Percentiles rank a stretch among this genome's conserved stretches.
These are phyloP conservation scores for Botryotinia convoluta DNA, from an alignment of 2,329 filamentous ascomycete genomes.

Conservation along the genomic window DNA sequence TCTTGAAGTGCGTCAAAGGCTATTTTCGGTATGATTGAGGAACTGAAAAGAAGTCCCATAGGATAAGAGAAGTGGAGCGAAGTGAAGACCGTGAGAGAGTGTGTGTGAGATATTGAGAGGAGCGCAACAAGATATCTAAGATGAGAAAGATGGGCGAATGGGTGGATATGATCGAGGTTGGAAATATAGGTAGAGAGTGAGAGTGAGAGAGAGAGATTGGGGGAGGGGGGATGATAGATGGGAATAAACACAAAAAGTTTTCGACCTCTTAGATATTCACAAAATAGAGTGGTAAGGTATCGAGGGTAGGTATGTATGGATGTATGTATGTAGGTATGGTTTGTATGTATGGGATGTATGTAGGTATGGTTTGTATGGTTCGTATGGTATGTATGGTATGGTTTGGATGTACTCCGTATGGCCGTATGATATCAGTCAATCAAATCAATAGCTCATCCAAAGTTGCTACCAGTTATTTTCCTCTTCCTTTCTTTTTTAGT, in stretches of 20 bases:
- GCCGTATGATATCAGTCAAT: neutral
- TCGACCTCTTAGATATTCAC: neutral
- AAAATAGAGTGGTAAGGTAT: neutral
- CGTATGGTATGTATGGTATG: neutral
- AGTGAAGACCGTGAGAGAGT: neutral
- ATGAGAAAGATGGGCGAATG: neutral
- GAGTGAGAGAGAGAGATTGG: neutral
- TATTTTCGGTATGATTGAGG: neutral
- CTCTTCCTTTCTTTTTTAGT: neutral
- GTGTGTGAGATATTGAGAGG: neutral
- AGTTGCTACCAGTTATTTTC: neutral
- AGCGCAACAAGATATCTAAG: neutral
- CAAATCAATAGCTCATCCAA: neutral
- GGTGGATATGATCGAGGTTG: neutral
- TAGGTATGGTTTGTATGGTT: neutral
- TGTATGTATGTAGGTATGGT: no score
- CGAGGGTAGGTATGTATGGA: neutral
- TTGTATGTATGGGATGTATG: neutral
- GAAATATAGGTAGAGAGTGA: neutral
- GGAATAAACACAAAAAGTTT: neutral
- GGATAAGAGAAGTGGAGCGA: neutral
- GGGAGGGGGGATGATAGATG: neutral
- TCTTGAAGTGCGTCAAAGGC: neutral
- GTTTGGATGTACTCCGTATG: neutral
- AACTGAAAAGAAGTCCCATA: neutral